A percentile compares a stretch with the other conserved stretches of the same genome.
Conservation (phyloP, 805 yeast species). For the Wickerhamiella siamensis region DNA sequence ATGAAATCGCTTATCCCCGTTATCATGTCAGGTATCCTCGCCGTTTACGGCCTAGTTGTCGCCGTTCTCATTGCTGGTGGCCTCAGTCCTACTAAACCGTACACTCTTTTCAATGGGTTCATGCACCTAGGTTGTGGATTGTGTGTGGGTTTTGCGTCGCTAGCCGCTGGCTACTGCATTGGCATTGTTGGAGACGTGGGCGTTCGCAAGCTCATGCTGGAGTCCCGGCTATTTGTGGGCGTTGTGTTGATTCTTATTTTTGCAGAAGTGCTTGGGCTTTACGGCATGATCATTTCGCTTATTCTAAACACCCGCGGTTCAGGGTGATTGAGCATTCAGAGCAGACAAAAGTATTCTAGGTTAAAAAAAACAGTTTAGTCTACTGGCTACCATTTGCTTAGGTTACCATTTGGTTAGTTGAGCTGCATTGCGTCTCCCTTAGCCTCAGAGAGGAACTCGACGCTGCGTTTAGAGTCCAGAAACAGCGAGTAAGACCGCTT, state of each 20-base stretch:
- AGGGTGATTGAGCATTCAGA: background rate
- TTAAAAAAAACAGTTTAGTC: too few relatives aligned
- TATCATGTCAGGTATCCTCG: slow-evolving; percentile 93
- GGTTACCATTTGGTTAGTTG: background rate
- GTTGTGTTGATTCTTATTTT: slow-evolving; percentile 79
- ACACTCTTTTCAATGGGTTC: slow-evolving; percentile 88
- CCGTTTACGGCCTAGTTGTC: slow-evolving; percentile 94
- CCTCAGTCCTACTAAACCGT: slow-evolving; percentile 59
- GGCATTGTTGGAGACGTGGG: slow-evolving; percentile 93
- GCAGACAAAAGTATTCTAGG: background rate
- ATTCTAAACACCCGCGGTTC: slow-evolving; percentile 54
- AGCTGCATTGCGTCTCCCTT: background rate
- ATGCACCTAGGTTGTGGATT: slow-evolving; percentile 96
- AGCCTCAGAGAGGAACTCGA: slow-evolving; percentile 41
- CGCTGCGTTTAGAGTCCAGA: slow-evolving; percentile 80
- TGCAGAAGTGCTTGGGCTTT: slow-evolving; percentile 78
- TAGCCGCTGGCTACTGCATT: slow-evolving; percentile 93
- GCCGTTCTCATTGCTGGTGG: slow-evolving; percentile 84
- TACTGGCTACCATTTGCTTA: background rate
- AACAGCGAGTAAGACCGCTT: slow-evolving; percentile 79
- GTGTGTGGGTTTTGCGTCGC: slow-evolving; percentile 90
- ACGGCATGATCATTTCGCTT: slow-evolving; percentile 91
- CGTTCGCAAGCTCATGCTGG: slow-evolving; percentile 76
- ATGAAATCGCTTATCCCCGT: slow-evolving; percentile 90
- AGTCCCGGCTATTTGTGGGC: slow-evolving; percentile 78